phyloP scores from a whole-genome alignment of 305 asterid species.

The Fraxinus nigra region DNA sequence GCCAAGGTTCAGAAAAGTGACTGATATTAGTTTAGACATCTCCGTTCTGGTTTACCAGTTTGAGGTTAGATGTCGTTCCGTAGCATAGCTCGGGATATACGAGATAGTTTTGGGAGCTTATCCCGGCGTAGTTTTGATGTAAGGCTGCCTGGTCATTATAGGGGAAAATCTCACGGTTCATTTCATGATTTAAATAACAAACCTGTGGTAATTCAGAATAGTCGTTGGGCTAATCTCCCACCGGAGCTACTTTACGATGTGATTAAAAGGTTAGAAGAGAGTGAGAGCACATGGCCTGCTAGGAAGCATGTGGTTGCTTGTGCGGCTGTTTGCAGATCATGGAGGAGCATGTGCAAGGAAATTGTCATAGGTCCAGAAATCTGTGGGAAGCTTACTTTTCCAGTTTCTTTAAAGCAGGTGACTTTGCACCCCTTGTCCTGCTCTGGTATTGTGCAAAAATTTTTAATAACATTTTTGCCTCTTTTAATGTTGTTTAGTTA shows the following conservation, averaged over 20 bases:
- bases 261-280: slow-evolving; percentile 87
- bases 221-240: slow-evolving; percentile 93
- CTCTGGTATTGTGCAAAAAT: not conserved
- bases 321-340: slow-evolving; percentile 86
- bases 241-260: slow-evolving; percentile 88
- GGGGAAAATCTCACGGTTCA: slow-evolving; percentile 79
- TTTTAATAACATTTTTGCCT: not conserved
- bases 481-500: not conserved
- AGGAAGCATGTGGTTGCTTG: slow-evolving; percentile 86
- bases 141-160: slow-evolving; percentile 63
- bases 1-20: not conserved
- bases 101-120: slow-evolving; percentile 87
- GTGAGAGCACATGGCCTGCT: slow-evolving; percentile 88
- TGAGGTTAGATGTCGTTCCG: slow-evolving; percentile 74
- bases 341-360: slow-evolving; percentile 93
- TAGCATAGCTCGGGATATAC: slow-evolving; percentile 83
- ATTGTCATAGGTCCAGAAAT: slow-evolving; percentile 72
- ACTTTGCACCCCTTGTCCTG: not conserved
- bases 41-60: slow-evolving; percentile 25
- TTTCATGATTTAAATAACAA: slow-evolving; percentile 60
- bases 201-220: slow-evolving; percentile 61
- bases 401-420: slow-evolving; percentile 92
- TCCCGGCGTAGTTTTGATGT: slow-evolving; percentile 82
- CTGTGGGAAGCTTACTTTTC: slow-evolving; percentile 91
- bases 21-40: not conserved